phyloP scores from a whole-genome alignment of 192 early-diverging fungal species.

The Obelidium mucronatum region DNA sequence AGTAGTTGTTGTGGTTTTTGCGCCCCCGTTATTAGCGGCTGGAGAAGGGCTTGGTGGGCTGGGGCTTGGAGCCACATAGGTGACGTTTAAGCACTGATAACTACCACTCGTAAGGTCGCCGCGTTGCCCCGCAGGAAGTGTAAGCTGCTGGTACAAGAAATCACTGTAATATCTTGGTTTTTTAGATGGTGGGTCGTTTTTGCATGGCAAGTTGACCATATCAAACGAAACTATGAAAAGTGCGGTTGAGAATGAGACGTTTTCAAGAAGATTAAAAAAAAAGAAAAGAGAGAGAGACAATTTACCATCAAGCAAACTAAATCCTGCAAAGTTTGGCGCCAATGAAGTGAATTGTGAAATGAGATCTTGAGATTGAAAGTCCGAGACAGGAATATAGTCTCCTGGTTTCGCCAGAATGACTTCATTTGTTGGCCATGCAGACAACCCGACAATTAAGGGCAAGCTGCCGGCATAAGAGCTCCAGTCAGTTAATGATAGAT shows the following conservation, averaged over 20 bases:
- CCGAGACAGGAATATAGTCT: conserved; percentile 39
- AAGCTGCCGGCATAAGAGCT: background rate
- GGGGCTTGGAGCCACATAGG: background rate
- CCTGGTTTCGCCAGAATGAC: conserved; percentile 32
- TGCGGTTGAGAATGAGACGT: background rate
- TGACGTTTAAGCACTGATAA: conserved; percentile 15
- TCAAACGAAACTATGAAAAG: conserved; percentile 29
- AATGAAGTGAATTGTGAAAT: background rate
- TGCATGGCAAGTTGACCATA: conserved; percentile 31
- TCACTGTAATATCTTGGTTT: conserved; percentile 35
- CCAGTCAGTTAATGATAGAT: conserved; percentile 31
- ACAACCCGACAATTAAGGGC: conserved; percentile 33
- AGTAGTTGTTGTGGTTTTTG: too few species aligned
- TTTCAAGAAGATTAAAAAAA: background rate
- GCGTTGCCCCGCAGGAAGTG: conserved; percentile 15
- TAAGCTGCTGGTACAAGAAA: conserved; percentile 40
- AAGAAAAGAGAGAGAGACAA: background rate
- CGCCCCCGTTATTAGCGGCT: background rate
- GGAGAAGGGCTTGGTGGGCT: background rate
- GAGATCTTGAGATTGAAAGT: conserved; percentile 5
- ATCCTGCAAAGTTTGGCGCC: conserved; percentile 38
- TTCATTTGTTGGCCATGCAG: conserved; percentile 23
- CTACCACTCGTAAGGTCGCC: conserved; percentile 18
- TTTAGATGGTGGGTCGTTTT: background rate
- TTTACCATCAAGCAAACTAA: conserved; percentile 40